Evolutionary conservation across 495 filamentous ascomycete genomes (phyloP).

Genomic region (Penicillium parvum): DNA sequence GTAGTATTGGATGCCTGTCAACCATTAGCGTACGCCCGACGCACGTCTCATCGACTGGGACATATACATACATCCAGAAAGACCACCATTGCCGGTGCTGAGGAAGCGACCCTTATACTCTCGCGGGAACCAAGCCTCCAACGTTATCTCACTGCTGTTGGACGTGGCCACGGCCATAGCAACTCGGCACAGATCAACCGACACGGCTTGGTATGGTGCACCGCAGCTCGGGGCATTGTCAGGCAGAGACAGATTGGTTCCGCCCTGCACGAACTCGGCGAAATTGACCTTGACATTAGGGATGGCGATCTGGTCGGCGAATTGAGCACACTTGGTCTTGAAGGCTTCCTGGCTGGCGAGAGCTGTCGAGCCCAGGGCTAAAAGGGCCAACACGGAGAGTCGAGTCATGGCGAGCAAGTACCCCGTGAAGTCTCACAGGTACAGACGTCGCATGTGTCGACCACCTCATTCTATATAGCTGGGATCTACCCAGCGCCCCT

Average conservation of each 20-base stretch:
- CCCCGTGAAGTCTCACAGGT: neutral
- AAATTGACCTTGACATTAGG: conserved; percentile 37
- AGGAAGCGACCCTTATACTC: conserved; percentile 49
- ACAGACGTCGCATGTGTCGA: neutral
- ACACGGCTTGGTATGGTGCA: conserved; percentile 36
- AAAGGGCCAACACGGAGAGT: conserved; percentile 12
- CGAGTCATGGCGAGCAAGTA: conserved; percentile 13
- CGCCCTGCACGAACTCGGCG: conserved; percentile 39
- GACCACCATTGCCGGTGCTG: conserved; percentile 54
- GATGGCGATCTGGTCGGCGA: conserved; percentile 30
- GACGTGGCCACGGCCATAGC: conserved; percentile 54
- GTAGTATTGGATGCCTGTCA: conserved; percentile 30
- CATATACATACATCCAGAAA: conserved; percentile 46
- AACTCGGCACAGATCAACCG: conserved; percentile 52
- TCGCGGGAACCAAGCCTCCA: conserved; percentile 57
- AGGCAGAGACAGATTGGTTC: conserved; percentile 45
- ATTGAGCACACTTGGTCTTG: conserved; percentile 26
- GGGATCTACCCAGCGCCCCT: neutral
- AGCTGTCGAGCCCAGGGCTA: conserved; percentile 23
- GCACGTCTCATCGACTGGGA: neutral
- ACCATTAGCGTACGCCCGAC: neutral
- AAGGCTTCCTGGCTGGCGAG: conserved; percentile 31
- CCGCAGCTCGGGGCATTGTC: conserved; percentile 44
- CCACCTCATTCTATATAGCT: conserved; percentile 5
- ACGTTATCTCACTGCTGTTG: conserved; percentile 45